Evolutionary conservation across 257 asterid genomes (phyloP).

Genomic region (Solanum paucissectum): DNA sequence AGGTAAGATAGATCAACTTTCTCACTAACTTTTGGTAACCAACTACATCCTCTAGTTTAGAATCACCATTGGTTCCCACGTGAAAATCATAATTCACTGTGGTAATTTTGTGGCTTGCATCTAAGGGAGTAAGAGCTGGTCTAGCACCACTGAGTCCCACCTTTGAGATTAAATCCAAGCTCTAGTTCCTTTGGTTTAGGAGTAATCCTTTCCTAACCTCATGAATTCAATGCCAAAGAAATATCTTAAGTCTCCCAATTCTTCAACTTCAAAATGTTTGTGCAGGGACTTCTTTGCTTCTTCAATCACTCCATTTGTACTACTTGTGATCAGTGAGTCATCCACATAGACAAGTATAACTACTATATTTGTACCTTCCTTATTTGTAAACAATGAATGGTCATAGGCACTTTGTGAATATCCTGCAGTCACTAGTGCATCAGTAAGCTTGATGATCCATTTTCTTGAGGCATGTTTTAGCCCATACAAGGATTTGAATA

Average conservation of each 20-base stretch:
- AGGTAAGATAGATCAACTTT: neutral
- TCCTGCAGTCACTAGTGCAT: neutral
- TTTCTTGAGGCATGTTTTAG: neutral
- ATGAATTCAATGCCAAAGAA: neutral
- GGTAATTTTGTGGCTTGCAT: neutral
- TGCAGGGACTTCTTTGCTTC: neutral
- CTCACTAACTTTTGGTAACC: neutral
- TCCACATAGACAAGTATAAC: neutral
- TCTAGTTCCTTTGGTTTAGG: neutral
- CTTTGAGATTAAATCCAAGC: neutral
- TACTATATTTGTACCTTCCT: neutral
- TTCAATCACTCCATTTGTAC: neutral
- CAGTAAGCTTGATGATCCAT: neutral
- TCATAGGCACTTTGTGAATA: neutral
- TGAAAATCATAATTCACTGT: neutral
- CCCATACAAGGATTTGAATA: neutral
- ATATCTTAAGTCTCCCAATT: neutral
- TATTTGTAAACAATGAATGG: neutral
- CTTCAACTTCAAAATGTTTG: neutral
- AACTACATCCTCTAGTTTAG: neutral
- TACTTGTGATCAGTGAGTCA: neutral
- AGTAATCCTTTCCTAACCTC: neutral
- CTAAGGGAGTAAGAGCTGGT: neutral
- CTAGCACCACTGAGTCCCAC: neutral
- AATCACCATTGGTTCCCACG: neutral